Evolutionary conservation across 1,284 basidiomycete species (phyloP), one percentile per base, ranked within the genome.

Genomic region (Sanghuangporus weigelae): DNA sequence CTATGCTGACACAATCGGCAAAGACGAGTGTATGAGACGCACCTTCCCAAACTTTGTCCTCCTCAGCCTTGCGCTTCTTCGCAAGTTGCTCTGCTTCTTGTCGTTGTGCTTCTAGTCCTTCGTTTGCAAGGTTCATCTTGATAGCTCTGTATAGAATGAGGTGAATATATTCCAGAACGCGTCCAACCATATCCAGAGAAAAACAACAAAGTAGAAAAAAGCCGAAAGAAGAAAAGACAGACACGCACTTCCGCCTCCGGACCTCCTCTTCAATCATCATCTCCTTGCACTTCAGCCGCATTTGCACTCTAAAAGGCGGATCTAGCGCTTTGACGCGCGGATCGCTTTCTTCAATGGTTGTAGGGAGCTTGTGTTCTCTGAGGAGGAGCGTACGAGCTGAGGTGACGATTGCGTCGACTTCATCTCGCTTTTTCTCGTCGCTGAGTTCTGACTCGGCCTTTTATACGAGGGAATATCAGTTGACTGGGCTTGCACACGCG

Each of bases 51-150:
- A 74, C 76, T 67, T 85, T 89, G 67, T 93, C 91, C 7, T 92
- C 90, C 69, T 93, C 90, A 2, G 82, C 90, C 71, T 93, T 93
- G 63, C 90, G 82, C 74, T 93, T 93, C 77, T 75, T 87, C 16
- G 82, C 68, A 19, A 78, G 74, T n/a, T 88, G 79, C 68, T 93
- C 90, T 62, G 91, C 90, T 63, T 93, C 90, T 73, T 93, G 93
- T 78, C 88, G 90, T 68, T 84, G 81, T 8, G 91, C 91, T 71
- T 93, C 90, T 3, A 92, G 76, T 12, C 90, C 91, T 74, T 93
- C 91, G 69, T 93, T 93, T 3, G 91, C 91, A 56, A 93, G 75
- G 70, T 92, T 92, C 86, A 92, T 86, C 77, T 93, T 93, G 68
- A 92, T 76, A 2, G 90, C 90, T 71, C 90, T 92, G 65, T n/a